These are phyloP conservation scores for Cadophora sp. DNA, from an alignment of 2,329 filamentous ascomycete species.

Conservation along the genomic window DNA sequence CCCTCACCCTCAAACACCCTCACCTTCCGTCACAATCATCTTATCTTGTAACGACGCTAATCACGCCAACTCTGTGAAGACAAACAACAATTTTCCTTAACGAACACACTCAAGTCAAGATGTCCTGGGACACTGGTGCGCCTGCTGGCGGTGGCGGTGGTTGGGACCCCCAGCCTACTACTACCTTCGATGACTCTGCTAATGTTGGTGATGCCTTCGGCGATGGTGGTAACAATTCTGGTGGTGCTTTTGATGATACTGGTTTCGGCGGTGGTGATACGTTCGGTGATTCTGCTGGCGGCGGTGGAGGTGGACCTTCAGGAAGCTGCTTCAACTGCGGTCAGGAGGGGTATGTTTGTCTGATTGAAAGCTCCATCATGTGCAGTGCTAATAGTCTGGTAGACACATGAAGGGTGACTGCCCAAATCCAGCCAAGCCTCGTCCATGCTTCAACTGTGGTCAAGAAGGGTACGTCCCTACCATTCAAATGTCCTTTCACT, in stretches of 20 bases:
- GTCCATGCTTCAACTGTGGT: slow-evolving; percentile 61
- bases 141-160: slow-evolving; percentile 22
- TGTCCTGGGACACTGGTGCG: slow-evolving; percentile 40
- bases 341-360: slow-evolving; percentile 63
- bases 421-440: slow-evolving; percentile 34
- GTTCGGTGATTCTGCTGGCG: slow-evolving; percentile 21
- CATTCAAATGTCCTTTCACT: slow-evolving; percentile 18
- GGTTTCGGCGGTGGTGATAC: slow-evolving; percentile 22
- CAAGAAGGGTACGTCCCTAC: slow-evolving; percentile 59
- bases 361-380: neutral
- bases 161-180: slow-evolving; percentile 21
- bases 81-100: neutral
- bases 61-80: neutral
- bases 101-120: slow-evolving; percentile 20
- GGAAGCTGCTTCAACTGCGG: slow-evolving; percentile 50
- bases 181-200: slow-evolving; percentile 1
- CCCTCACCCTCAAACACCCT: neutral
- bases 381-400: slow-evolving; percentile 21
- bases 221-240: slow-evolving; percentile 18
- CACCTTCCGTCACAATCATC: neutral
- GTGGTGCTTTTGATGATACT: slow-evolving; percentile 17
- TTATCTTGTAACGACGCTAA: neutral
- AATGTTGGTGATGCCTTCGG: slow-evolving; percentile 20
- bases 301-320: slow-evolving; percentile 16
- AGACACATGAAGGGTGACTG: slow-evolving; percentile 35